These are phyloP conservation scores for Ogataea corticis DNA, from an alignment of 805 yeast species.

Conservation along the genomic window DNA sequence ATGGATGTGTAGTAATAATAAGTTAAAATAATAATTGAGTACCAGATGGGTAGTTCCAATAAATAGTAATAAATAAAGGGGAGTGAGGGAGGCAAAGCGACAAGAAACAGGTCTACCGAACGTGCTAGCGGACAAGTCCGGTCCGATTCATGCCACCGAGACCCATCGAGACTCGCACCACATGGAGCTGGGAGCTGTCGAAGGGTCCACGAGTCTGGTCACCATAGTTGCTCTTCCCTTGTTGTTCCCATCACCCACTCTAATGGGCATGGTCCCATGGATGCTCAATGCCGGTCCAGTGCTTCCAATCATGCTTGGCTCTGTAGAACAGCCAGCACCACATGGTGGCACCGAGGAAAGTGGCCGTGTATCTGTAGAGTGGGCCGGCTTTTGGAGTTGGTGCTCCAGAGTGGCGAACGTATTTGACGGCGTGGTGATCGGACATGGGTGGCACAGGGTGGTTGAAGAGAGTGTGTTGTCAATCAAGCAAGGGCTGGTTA, in stretches of 20 bases:
- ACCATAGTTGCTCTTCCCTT: too few species aligned
- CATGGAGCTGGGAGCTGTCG: too few species aligned
- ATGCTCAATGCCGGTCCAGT: constrained; percentile 52
- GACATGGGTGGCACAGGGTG: constrained; percentile 6
- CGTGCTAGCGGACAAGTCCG: too few species aligned
- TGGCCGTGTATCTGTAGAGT: constrained; percentile 58
- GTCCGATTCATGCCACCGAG: too few species aligned
- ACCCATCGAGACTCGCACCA: too few species aligned
- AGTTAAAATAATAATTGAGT: background rate
- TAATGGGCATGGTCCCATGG: constrained; percentile 40
- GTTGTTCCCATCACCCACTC: background rate
- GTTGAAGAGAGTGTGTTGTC: background rate
- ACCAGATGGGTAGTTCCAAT: background rate
- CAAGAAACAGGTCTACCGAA: too few species aligned
- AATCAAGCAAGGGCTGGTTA: too few species aligned
- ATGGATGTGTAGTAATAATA: background rate
- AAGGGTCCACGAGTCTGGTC: too few species aligned
- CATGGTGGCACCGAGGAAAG: constrained; percentile 78
- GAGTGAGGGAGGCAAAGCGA: background rate
- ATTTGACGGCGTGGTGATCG: constrained; percentile 22
- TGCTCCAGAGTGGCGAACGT: constrained; percentile 54
- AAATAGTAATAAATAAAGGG: constrained; percentile 3
- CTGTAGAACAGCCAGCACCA: constrained; percentile 89
- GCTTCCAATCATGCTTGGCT: constrained; percentile 68
- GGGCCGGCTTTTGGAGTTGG: constrained; percentile 67